Conservation (phyloP, 306 rosid genomes). For the Castanea mollissima region DNA sequence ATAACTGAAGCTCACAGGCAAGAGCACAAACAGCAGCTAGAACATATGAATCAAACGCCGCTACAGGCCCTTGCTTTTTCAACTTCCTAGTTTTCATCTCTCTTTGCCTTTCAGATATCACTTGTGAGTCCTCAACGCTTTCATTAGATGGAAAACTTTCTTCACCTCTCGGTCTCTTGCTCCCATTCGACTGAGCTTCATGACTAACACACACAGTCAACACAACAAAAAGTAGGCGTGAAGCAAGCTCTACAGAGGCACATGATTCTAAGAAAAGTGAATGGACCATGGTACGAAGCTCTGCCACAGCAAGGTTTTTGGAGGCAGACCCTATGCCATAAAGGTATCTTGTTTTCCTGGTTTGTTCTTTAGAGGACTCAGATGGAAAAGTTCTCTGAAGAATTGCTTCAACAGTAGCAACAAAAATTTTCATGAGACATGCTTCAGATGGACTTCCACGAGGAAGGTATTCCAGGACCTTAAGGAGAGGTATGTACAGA, state of each 20-base stretch:
- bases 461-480: slow-evolving; percentile 96
- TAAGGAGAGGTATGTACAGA: slow-evolving; percentile 89
- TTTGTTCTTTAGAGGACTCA: slow-evolving; percentile 65
- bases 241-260: slow-evolving; percentile 90
- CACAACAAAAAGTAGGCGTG: slow-evolving; percentile 91
- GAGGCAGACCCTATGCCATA: slow-evolving; percentile 72
- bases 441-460: slow-evolving; percentile 99
- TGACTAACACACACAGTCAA: slow-evolving; percentile 95
- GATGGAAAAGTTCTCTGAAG: slow-evolving; percentile 90
- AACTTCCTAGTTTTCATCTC: slow-evolving; percentile 50
- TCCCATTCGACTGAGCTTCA: slow-evolving; percentile 78
- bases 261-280: slow-evolving; percentile 96
- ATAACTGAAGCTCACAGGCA: slow-evolving; percentile 90
- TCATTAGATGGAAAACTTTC: slow-evolving; percentile 51
- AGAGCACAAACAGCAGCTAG: slow-evolving; percentile 97
- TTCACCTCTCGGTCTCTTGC: slow-evolving; percentile 72
- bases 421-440: slow-evolving; percentile 96
- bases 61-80: slow-evolving; percentile 86
- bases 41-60: slow-evolving; percentile 97
- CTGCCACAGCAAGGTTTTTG: slow-evolving; percentile 94
- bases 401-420: slow-evolving; percentile 93
- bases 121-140: slow-evolving; percentile 47
- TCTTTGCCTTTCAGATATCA: slow-evolving; percentile 49
- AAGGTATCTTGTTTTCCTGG: slow-evolving; percentile 71
- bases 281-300: slow-evolving; percentile 97